These are phyloP conservation scores for Phialocephala sp. DNA, from an alignment of 2,329 filamentous ascomycete species.

Conservation along the genomic window DNA sequence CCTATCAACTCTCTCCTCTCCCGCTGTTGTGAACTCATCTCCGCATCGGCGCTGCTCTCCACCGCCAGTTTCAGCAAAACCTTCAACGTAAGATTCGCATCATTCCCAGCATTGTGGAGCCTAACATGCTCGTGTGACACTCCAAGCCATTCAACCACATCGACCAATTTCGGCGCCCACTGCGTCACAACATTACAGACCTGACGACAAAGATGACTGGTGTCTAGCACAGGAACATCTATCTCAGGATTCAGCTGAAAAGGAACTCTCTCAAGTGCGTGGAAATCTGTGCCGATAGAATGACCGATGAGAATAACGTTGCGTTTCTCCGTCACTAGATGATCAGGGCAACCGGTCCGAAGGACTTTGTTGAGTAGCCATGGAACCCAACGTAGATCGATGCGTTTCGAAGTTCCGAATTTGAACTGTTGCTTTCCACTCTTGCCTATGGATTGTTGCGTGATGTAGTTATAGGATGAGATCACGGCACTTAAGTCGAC, in stretches of 20 bases:
- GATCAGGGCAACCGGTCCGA: background rate
- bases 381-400: background rate
- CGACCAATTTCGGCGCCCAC: background rate
- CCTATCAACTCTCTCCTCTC: background rate
- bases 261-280: background rate
- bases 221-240: background rate
- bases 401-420: background rate
- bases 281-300: background rate
- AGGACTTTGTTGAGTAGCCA: background rate
- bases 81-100: constrained; percentile 2
- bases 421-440: background rate
- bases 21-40: background rate
- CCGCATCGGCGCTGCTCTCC: background rate
- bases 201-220: background rate
- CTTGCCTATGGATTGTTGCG: background rate
- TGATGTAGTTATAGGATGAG: background rate
- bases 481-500: background rate
- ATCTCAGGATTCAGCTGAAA: background rate
- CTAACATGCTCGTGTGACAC: background rate
- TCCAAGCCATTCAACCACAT: background rate
- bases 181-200: background rate
- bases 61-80: background rate
- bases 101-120: background rate
- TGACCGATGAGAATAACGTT: background rate
- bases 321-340: background rate